Evolutionary conservation across 1,284 basidiomycete species (phyloP), one percentile per base, ranked within the genome.

Genomic region (Rhodotorula mucilaginosa): DNA sequence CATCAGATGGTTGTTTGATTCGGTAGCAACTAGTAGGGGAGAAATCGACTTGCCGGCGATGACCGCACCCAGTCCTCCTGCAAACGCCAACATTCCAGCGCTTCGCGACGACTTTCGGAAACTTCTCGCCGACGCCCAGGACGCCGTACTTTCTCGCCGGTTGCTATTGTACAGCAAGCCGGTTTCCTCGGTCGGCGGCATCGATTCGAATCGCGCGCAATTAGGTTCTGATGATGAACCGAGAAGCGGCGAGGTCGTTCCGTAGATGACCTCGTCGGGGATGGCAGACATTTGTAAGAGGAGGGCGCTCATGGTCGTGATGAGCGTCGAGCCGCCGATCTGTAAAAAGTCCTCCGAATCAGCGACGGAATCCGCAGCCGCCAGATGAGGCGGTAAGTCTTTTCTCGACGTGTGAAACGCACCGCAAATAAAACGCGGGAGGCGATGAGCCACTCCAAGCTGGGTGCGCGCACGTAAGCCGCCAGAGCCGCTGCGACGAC

Each of bases 31-130:
- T 34, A 19, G 5, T 26, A 48, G 13, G 23, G 2, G 18, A 23
- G 23, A 6, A 8, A 12, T 10, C 8, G 10, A 23, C 65, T 6
- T 19, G 72, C 71, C 73, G 31, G 70, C 75, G 21, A 77, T 29
- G 7, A 77, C 61, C 3, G 76, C 76, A 5, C 76, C 76, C 2
- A 64, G 44, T 0, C 76, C 76, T 3, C 73, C 67, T 2, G 73
- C 63, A 57, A 75, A 72, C 5, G 75, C 76, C 12, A 76, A 51
- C 19, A 75, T 26, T 16, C 75, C 76, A 18, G 75, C 70, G n/a
- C 76, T 61, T 18, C 61, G 68, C 61, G 21, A 46, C 7, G 31
- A 18, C 10, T 26, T 47, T 56, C 39, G 54, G 12, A 56, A 26
- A n/a, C n/a, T 56, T 15, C 31, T 56, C 12, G 54, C 54, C 26